A percentile compares a stretch with the other conserved stretches of the same genome.
Evolutionary conservation across 2,329 filamentous ascomycete species (phyloP).

Genomic region (Aspergillus melleus): DNA sequence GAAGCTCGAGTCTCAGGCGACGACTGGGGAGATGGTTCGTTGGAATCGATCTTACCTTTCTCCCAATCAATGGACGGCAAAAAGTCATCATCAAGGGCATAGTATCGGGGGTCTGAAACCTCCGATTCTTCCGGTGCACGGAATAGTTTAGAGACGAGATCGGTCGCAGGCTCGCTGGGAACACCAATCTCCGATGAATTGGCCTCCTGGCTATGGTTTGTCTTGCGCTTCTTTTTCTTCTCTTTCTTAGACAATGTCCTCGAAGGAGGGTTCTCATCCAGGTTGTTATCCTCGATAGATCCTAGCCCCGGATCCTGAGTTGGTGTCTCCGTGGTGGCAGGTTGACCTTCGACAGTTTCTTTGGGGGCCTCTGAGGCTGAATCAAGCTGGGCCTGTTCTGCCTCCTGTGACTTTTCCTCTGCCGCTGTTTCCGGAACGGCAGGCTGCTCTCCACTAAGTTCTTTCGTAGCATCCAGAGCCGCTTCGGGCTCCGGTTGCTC

Average conservation of each 20-base stretch:
- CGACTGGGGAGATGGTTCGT: constrained; percentile 24
- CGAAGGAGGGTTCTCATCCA: constrained; percentile 16
- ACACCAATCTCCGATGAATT: constrained; percentile 4
- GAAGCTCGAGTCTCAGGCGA: constrained; percentile 23
- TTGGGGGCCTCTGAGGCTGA: not conserved
- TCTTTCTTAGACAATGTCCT: constrained; percentile 35
- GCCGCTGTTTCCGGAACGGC: not conserved
- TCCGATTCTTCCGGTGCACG: constrained; percentile 7
- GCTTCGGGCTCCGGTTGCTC: not conserved
- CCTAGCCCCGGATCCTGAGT: not conserved
- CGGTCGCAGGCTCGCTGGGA: not conserved
- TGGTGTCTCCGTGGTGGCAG: not conserved
- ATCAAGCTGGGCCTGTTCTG: not conserved
- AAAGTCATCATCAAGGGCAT: constrained; percentile 30
- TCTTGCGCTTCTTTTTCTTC: constrained; percentile 33
- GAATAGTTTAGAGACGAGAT: not conserved
- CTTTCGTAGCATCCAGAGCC: not conserved
- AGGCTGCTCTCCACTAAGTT: not conserved
- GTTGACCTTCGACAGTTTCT: not conserved
- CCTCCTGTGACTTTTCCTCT: not conserved
- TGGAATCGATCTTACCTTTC: constrained; percentile 24
- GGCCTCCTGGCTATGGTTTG: constrained; percentile 2
- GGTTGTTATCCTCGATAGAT: not conserved
- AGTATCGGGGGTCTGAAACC: constrained; percentile 2
- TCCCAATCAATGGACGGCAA: constrained; percentile 43